Percentiles rank a stretch among this genome's conserved stretches.
These are phyloP conservation scores for Lactarius hengduanensis DNA, from an alignment of 768 basidiomycete genomes.

Conservation along the genomic window DNA sequence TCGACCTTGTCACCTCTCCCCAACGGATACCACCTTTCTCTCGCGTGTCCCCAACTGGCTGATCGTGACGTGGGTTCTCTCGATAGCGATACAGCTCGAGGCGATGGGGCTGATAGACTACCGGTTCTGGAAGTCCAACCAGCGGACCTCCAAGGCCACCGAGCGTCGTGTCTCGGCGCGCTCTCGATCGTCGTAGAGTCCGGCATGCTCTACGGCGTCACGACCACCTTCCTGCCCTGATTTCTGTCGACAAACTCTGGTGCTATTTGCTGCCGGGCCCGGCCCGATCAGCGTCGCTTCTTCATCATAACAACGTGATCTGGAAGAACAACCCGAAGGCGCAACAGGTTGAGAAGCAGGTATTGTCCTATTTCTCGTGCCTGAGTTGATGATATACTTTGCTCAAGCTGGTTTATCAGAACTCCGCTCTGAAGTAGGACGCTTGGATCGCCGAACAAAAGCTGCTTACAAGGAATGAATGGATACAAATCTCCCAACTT, in stretches of 20 bases:
- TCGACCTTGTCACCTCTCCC: neutral
- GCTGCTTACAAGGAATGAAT: too few relatives aligned
- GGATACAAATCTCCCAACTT: too few relatives aligned
- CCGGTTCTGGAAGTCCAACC: constrained; percentile 11
- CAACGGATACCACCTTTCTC: neutral
- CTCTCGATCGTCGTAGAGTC: constrained; percentile 26
- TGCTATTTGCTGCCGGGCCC: constrained; percentile 5
- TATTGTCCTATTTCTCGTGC: too few relatives aligned
- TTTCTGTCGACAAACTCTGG: constrained; percentile 8
- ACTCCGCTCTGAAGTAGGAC: too few relatives aligned
- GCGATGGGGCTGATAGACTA: constrained; percentile 20
- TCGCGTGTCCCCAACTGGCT: constrained; percentile 11
- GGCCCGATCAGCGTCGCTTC: constrained; percentile 20
- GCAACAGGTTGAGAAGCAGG: too few relatives aligned
- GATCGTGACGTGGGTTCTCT: constrained; percentile 15
- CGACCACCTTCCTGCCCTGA: constrained; percentile 9
- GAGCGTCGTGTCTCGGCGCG: neutral
- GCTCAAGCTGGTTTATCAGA: too few relatives aligned
- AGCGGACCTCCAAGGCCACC: neutral
- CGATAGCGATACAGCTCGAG: constrained; percentile 15
- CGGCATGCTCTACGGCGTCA: constrained; percentile 19
- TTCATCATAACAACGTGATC: too few relatives aligned
- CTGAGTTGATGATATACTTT: too few relatives aligned
- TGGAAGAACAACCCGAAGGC: too few relatives aligned
- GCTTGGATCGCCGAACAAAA: too few relatives aligned